phyloP scores from a whole-genome alignment of 495 filamentous ascomycete genomes.

The Talaromyces trachyspermus region DNA sequence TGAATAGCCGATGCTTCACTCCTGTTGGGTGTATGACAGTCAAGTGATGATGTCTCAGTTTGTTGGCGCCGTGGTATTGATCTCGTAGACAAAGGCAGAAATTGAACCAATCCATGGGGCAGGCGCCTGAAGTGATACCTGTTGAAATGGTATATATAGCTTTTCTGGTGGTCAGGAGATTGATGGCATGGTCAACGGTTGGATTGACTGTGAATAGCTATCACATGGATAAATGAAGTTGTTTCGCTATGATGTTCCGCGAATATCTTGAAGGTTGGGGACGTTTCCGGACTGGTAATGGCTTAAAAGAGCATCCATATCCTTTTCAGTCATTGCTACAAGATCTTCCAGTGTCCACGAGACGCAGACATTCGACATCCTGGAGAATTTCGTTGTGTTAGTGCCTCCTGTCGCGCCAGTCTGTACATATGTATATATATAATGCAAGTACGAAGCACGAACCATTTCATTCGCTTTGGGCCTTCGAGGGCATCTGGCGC shows the following conservation, averaged over 20 bases:
- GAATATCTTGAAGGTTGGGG: constrained; percentile 33
- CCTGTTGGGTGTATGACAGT: too few species aligned
- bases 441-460: constrained; percentile 14
- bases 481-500: constrained; percentile 69
- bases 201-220: neutral
- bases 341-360: constrained; percentile 79
- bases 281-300: constrained; percentile 54
- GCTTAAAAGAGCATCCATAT: constrained; percentile 69
- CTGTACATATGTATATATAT: neutral
- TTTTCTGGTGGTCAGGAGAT: too few species aligned
- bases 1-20: too few species aligned
- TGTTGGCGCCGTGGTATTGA: too few species aligned
- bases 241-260: constrained; percentile 5
- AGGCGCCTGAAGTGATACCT: too few species aligned
- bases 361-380: constrained; percentile 90
- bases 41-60: too few species aligned
- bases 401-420: too few species aligned
- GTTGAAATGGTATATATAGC: too few species aligned
- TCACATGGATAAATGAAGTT: neutral
- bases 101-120: too few species aligned
- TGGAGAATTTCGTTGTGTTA: too few species aligned
- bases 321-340: constrained; percentile 71
- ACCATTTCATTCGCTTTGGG: constrained; percentile 89
- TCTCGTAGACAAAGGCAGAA: too few species aligned
- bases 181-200: neutral